phyloP scores from a whole-genome alignment of 305 asterid species.

The Fraxinus platypoda region DNA sequence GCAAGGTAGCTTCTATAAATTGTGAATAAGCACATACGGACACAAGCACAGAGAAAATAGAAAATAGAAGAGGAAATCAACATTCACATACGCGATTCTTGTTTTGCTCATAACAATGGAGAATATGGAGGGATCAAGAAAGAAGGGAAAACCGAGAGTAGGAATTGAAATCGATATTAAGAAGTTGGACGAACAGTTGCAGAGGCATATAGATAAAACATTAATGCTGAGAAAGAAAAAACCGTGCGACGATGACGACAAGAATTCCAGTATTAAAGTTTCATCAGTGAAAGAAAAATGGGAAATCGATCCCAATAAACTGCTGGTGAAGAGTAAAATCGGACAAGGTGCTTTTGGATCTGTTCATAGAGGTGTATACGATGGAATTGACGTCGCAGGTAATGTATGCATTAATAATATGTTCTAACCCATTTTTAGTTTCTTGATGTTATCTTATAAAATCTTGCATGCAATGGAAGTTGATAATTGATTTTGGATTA shows the following conservation, averaged over 20 bases:
- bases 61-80: too few relatives aligned
- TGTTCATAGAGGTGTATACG: constrained; percentile 23
- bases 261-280: neutral
- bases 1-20: too few relatives aligned
- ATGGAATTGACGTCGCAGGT: constrained; percentile 25
- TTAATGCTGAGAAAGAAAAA: neutral
- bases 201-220: neutral
- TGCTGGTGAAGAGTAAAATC: constrained; percentile 11
- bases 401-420: neutral
- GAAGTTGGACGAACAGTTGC: neutral
- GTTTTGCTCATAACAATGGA: neutral
- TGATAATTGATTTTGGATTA: too few relatives aligned
- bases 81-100: neutral
- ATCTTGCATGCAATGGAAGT: neutral
- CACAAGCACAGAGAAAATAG: too few relatives aligned
- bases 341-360: constrained; percentile 25
- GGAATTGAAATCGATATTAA: neutral
- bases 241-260: neutral
- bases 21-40: too few relatives aligned
- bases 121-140: neutral
- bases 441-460: neutral
- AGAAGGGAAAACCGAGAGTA: neutral
- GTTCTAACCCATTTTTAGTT: too few relatives aligned
- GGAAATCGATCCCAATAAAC: constrained; percentile 20
- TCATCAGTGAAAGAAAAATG: neutral